phyloP scores from a whole-genome alignment of 768 basidiomycete species.

The Tricholoma furcatifolium region DNA sequence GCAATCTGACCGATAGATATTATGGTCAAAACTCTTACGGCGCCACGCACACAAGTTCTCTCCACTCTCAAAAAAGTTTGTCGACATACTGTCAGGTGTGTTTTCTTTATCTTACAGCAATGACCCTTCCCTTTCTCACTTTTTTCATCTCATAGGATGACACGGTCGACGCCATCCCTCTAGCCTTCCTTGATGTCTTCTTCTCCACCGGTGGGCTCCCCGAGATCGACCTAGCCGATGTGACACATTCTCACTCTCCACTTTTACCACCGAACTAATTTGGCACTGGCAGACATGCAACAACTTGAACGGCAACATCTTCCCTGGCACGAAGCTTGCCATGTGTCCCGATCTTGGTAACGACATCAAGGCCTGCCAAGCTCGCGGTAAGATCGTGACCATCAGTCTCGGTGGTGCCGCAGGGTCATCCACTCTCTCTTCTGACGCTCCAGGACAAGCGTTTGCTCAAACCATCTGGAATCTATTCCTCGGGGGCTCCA shows the following conservation, averaged over 20 bases:
- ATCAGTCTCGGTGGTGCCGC: constrained; percentile 61
- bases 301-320: constrained; percentile 47
- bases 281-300: constrained; percentile 53
- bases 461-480: constrained; percentile 75
- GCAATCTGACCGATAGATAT: constrained; percentile 40
- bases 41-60: constrained; percentile 45
- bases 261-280: neutral
- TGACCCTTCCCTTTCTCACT: neutral
- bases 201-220: constrained; percentile 62
- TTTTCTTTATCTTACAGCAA: neutral
- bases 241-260: constrained; percentile 28
- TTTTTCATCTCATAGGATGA: constrained; percentile 42
- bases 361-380: constrained; percentile 65
- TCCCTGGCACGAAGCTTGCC: constrained; percentile 60
- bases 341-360: constrained; percentile 56
- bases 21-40: constrained; percentile 79
- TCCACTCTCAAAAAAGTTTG: constrained; percentile 57
- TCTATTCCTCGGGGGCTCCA: constrained; percentile 61
- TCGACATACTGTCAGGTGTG: constrained; percentile 61
- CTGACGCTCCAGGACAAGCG: constrained; percentile 50
- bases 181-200: constrained; percentile 66
- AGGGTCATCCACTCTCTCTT: constrained; percentile 56
- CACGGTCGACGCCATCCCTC: constrained; percentile 62
- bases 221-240: constrained; percentile 69
- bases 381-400: constrained; percentile 57